phyloP scores from a whole-genome alignment of 257 asterid genomes.

The Linderniella brevidens region DNA sequence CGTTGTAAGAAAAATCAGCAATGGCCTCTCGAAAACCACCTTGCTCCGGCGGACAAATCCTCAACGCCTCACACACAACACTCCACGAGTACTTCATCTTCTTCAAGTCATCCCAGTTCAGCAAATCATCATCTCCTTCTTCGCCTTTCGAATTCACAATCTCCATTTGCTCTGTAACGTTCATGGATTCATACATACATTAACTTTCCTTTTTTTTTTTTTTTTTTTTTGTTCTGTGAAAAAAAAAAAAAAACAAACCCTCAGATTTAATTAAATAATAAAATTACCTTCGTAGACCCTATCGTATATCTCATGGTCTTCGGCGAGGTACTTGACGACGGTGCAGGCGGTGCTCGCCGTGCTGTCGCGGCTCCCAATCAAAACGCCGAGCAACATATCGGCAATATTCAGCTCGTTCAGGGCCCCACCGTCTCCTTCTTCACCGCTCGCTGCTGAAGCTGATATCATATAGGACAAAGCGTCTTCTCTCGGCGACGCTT shows the following conservation, averaged over 20 bases:
- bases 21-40: constrained; percentile 40
- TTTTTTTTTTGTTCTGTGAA: too few species aligned
- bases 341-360: too few species aligned
- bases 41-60: constrained; percentile 26
- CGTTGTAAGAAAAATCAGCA: constrained; percentile 26
- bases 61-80: constrained; percentile 30
- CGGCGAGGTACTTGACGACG: constrained; percentile 24
- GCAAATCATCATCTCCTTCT: constrained; percentile 10
- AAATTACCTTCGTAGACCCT: constrained; percentile 26
- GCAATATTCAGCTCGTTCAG: too few species aligned
- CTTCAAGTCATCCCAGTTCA: constrained; percentile 42
- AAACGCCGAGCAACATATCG: too few species aligned
- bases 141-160: constrained; percentile 19
- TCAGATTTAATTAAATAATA: neutral
- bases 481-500: constrained; percentile 20
- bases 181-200: too few species aligned
- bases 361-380: too few species aligned
- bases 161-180: constrained; percentile 34
- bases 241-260: too few species aligned
- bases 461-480: constrained; percentile 34
- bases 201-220: too few species aligned
- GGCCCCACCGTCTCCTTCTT: neutral
- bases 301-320: constrained; percentile 28
- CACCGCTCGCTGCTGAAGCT: constrained; percentile 21
- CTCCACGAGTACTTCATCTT: constrained; percentile 57